Conservation (phyloP, 73 alveolate species). For the Symbiodinium natans region DNA sequence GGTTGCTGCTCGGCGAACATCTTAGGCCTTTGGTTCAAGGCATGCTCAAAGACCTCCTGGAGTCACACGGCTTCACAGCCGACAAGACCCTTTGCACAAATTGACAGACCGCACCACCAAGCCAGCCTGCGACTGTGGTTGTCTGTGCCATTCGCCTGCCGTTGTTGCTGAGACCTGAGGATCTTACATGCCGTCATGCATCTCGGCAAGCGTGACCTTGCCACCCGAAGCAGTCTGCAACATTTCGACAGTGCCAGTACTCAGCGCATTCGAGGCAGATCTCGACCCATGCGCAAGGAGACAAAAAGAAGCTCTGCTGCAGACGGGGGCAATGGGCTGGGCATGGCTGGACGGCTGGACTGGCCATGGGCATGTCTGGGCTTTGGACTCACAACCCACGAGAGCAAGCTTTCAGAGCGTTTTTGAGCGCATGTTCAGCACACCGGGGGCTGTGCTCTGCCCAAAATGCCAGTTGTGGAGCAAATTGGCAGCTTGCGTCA, state of each 20-base stretch:
- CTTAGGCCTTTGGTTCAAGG: slow-evolving; percentile 68
- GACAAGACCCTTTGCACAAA: slow-evolving; percentile 12
- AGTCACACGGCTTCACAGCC: slow-evolving; percentile 44
- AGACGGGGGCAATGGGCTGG: background rate
- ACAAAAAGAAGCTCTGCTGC: background rate
- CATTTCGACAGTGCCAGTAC: background rate
- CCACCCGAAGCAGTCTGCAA: background rate
- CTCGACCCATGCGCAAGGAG: slow-evolving; percentile 83
- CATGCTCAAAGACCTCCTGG: slow-evolving; percentile 56
- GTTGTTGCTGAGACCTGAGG: background rate
- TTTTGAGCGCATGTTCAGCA: background rate
- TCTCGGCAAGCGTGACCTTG: background rate
- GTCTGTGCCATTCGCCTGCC: background rate
- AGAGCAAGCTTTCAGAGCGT: background rate
- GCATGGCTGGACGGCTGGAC: background rate
- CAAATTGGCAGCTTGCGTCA: too few relatives aligned
- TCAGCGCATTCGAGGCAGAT: slow-evolving; percentile 24
- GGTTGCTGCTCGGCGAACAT: background rate
- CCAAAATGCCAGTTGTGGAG: too few relatives aligned
- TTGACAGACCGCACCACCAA: background rate
- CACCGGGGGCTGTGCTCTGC: too few relatives aligned
- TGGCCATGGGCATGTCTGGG: background rate
- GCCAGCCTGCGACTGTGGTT: background rate
- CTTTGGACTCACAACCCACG: background rate
- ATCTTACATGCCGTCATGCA: slow-evolving; percentile 26